phyloP scores from a whole-genome alignment of 805 yeast species.

The Yamadazyma takamatsuzukensis region DNA sequence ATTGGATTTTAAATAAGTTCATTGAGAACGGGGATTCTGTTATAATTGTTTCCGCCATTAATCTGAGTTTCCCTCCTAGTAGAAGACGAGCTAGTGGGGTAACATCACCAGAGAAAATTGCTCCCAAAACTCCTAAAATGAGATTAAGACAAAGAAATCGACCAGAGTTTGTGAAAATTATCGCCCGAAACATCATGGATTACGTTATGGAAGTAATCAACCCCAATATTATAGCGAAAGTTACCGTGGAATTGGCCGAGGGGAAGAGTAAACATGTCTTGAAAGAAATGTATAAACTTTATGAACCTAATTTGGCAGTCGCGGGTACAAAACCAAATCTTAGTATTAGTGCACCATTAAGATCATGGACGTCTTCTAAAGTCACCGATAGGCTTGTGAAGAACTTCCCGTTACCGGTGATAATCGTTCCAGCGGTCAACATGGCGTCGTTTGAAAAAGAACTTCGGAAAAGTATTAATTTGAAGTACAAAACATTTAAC shows the following conservation, averaged over 20 bases:
- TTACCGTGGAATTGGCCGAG: conserved; percentile 59
- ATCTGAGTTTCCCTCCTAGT: conserved; percentile 12
- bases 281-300: conserved; percentile 56
- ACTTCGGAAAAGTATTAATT: conserved; percentile 32
- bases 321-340: conserved; percentile 46
- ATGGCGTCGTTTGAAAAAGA: conserved; percentile 49
- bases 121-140: conserved; percentile 22
- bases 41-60: conserved; percentile 55
- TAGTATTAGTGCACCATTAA: conserved; percentile 45
- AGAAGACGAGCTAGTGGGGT: conserved; percentile 9
- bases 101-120: conserved; percentile 15
- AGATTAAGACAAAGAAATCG: conserved; percentile 37
- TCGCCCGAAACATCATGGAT: conserved; percentile 49
- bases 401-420: conserved; percentile 61
- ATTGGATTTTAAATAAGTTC: conserved; percentile 57
- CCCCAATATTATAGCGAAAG: conserved; percentile 44
- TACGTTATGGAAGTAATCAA: conserved; percentile 47
- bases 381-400: conserved; percentile 63
- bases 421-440: conserved; percentile 60
- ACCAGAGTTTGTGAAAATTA: conserved; percentile 45
- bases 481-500: conserved; percentile 1
- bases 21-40: conserved; percentile 65
- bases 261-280: conserved; percentile 55
- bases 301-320: conserved; percentile 57
- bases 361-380: conserved; percentile 60